Conservation (phyloP, 495 filamentous ascomycete genomes). For the Hypoxylon fragiforme region DNA sequence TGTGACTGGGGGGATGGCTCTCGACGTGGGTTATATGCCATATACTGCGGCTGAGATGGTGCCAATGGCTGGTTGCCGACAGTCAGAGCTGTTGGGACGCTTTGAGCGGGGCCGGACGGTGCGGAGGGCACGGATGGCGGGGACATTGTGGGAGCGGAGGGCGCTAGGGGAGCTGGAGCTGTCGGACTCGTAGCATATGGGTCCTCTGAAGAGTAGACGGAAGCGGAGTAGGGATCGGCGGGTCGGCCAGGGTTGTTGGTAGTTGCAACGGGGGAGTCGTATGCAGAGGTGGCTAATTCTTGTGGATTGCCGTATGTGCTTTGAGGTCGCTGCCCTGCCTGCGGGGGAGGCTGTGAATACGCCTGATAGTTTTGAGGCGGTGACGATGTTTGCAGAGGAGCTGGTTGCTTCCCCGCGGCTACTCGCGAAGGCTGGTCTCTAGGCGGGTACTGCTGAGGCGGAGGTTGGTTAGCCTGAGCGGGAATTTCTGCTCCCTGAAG, state of each 20-base stretch:
- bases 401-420: constrained; percentile 48
- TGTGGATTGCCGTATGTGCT: constrained; percentile 79
- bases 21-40: constrained; percentile 50
- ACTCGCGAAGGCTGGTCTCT: constrained; percentile 50
- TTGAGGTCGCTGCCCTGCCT: constrained; percentile 59
- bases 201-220: constrained; percentile 64
- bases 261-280: constrained; percentile 75
- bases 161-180: constrained; percentile 24
- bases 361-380: constrained; percentile 45
- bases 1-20: constrained; percentile 42
- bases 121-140: constrained; percentile 22
- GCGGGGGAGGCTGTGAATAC: constrained; percentile 49
- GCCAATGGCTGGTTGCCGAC: constrained; percentile 32
- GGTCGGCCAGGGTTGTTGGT: constrained; percentile 50
- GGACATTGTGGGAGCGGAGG: constrained; percentile 32
- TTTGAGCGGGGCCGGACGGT: constrained; percentile 34
- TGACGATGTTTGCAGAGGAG: constrained; percentile 51
- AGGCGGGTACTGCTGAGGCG: constrained; percentile 42
- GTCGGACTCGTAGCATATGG: constrained; percentile 46
- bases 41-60: constrained; percentile 45
- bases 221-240: constrained; percentile 58
- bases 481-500: constrained; percentile 52
- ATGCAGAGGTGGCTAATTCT: constrained; percentile 81
- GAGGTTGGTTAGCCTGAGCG: constrained; percentile 36
- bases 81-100: constrained; percentile 33